Conservation (phyloP, 306 rosid genomes). For the Psophocarpus tetragonolobus region DNA sequence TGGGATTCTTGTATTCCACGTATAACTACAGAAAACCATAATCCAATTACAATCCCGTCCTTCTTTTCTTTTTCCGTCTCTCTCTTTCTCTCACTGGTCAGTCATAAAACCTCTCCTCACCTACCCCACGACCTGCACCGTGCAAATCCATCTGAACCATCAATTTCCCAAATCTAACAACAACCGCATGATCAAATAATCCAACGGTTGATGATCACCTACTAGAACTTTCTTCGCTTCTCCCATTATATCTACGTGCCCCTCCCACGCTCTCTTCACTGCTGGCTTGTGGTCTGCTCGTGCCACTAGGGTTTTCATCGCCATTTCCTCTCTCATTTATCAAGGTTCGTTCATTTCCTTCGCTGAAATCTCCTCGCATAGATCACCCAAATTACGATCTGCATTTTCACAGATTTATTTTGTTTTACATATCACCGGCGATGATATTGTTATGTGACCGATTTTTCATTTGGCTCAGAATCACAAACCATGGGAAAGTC, state of each 20-base stretch:
- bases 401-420: neutral
- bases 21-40: too few species aligned
- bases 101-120: slow-evolving; percentile 14
- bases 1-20: neutral
- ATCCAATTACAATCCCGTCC: neutral
- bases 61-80: neutral
- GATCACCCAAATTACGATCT: neutral
- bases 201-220: slow-evolving; percentile 21
- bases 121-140: slow-evolving; percentile 7
- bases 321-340: neutral
- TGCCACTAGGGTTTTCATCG: slow-evolving; percentile 20
- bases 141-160: slow-evolving; percentile 25
- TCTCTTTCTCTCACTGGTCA: neutral
- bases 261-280: neutral
- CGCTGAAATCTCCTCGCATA: neutral
- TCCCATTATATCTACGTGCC: slow-evolving; percentile 35
- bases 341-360: slow-evolving; percentile 25
- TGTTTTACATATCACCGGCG: neutral
- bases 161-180: neutral
- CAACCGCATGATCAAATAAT: neutral
- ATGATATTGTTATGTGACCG: neutral
- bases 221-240: slow-evolving; percentile 49
- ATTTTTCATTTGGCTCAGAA: slow-evolving; percentile 5
- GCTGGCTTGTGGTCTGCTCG: slow-evolving; percentile 49
- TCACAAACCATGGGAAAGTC: slow-evolving; percentile 65